Conservation (phyloP, 2,329 filamentous ascomycete species). For the Aspergillus caelatus region DNA sequence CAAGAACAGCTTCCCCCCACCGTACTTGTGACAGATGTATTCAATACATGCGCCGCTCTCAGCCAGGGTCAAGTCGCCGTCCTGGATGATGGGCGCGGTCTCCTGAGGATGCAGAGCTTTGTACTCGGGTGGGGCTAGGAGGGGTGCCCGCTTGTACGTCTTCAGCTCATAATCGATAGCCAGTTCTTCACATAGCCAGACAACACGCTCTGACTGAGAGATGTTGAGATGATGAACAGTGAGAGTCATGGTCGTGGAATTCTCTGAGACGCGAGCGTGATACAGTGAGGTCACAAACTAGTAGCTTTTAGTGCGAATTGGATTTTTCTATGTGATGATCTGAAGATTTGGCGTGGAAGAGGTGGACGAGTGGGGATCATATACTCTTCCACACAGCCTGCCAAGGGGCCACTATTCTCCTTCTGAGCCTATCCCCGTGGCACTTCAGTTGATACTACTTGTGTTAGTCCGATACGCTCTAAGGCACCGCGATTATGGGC, state of each 20-base stretch:
- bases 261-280: neutral
- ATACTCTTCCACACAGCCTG: too few species aligned
- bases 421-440: too few species aligned
- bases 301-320: too few species aligned
- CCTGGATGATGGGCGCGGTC: slow-evolving; percentile 63
- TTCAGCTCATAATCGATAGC: slow-evolving; percentile 56
- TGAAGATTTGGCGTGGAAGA: too few species aligned
- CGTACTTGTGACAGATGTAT: slow-evolving; percentile 62
- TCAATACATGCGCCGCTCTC: slow-evolving; percentile 64
- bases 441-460: too few species aligned
- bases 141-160: slow-evolving; percentile 51
- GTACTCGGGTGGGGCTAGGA: slow-evolving; percentile 42
- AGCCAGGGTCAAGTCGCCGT: slow-evolving; percentile 57
- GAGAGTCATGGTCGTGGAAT: slow-evolving; percentile 8
- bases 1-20: slow-evolving; percentile 52
- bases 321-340: too few species aligned
- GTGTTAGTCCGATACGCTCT: too few species aligned
- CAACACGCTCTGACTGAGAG: slow-evolving; percentile 66
- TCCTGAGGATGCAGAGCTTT: slow-evolving; percentile 55
- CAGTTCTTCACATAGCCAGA: slow-evolving; percentile 69
- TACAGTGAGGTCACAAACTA: neutral
- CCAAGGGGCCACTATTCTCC: too few species aligned
- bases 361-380: too few species aligned
- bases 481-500: too few species aligned
- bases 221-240: slow-evolving; percentile 54